Evolutionary conservation across 495 filamentous ascomycete species (phyloP).

Genomic region (Friedmanniomyces simplex): DNA sequence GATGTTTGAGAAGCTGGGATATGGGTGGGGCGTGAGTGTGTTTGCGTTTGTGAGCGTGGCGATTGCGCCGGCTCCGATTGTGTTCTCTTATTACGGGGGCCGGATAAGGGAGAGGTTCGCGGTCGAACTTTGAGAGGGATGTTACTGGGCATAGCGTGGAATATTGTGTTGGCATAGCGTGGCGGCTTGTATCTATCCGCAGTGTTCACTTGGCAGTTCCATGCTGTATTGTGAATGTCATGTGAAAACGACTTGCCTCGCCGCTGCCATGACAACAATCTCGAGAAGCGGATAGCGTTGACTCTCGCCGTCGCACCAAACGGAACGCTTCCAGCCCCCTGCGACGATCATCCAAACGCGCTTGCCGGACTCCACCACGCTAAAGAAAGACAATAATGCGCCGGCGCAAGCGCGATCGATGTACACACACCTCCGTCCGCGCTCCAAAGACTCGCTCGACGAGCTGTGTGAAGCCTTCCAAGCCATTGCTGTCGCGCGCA

Average conservation of each 20-base stretch:
- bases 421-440: slow-evolving; percentile 9
- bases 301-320: no score
- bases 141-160: not conserved
- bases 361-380: no score
- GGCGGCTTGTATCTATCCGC: not conserved
- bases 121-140: slow-evolving; percentile 14
- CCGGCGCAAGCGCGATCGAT: not conserved
- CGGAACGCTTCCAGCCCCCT: no score
- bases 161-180: not conserved
- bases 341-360: no score
- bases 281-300: not conserved
- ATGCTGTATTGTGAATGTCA: not conserved
- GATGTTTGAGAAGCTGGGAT: slow-evolving; percentile 28
- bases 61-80: slow-evolving; percentile 24
- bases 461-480: slow-evolving; percentile 15
- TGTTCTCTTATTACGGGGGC: slow-evolving; percentile 25
- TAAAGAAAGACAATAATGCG: not conserved
- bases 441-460: slow-evolving; percentile 11
- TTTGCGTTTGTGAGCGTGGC: slow-evolving; percentile 26
- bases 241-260: not conserved
- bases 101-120: slow-evolving; percentile 14
- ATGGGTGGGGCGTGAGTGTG: slow-evolving; percentile 27
- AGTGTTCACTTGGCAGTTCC: no score
- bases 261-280: not conserved
- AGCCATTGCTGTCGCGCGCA: not conserved